Base-by-base conservation (phyloP, 2,329 filamentous ascomycete species). In the Elsinoe perseae region DNA sequence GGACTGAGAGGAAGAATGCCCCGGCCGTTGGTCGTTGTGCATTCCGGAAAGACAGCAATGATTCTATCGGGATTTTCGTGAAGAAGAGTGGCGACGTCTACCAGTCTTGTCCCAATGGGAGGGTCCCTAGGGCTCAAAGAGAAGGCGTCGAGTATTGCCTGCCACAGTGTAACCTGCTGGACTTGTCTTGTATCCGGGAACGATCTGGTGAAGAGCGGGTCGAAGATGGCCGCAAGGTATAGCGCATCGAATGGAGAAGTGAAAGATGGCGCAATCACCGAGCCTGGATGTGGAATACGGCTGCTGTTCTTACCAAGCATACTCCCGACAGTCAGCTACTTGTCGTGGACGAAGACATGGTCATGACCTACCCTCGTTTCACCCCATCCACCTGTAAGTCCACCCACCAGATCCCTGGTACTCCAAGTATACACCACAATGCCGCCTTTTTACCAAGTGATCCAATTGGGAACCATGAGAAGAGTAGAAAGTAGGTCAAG, bases 341-440 rank as follows among this genome's bases (percentile, higher is more conserved):
- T 12, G 2, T 25, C 14, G 9, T 21, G 18, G 12, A 44, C 20
- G 9, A 44, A 8, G 20, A n/a, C 12, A 5, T 10, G n/a, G 14
- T 5, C 18, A 20, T 8, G 8, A 67, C 76, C 56, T 70, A 91
- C 74, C 93, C 93, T 73, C 90, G 88, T 73, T 89, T 91, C 55
- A 98, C 93, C 58, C 92, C 92, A 69, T 98, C 93, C 62, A 98
- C 89, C 71, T 96, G 92, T n/a, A 98, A 77, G 72, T 98, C 93
- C 57, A 96, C 85, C 92, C 92, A 97, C 90, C 91, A 97, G 57
- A 98, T 88, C 25, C 93, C 92, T 0, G 91, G 89, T 58, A 95
- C 86, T 34, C 84, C 86, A 63, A 98, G 81, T 62, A 97, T 81
- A 59, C 83, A 80, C 92, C 93, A 97, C 54, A 97, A 75, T 50